Evolutionary conservation across 1,284 basidiomycete species (phyloP).

Genomic region (Pseudozyma sp.): DNA sequence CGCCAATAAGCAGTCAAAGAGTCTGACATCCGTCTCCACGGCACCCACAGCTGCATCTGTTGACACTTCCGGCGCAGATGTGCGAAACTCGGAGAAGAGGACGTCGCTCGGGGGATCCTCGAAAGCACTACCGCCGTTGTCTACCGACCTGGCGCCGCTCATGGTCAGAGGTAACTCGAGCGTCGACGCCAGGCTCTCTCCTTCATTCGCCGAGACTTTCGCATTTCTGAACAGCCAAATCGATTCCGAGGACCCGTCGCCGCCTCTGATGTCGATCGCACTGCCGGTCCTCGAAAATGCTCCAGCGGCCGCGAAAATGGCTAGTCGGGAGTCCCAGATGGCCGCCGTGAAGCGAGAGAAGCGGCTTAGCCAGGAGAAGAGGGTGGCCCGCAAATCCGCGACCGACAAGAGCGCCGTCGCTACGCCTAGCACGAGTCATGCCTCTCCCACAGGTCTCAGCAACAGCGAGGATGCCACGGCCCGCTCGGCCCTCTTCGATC

Average conservation of each 20-base stretch:
- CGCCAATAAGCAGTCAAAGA: conserved; percentile 13
- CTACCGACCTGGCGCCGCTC: conserved; percentile 9
- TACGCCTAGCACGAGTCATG: not conserved
- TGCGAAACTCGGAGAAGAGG: not conserved
- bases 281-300: conserved; percentile 1
- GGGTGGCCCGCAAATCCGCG: not conserved
- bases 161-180: conserved; percentile 4
- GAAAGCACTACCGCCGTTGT: conserved; percentile 3
- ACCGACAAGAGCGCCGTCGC: not conserved
- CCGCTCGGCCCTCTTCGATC: conserved; percentile 22
- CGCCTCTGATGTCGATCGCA: conserved; percentile 1
- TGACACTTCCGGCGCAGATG: not conserved
- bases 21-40: conserved; percentile 5
- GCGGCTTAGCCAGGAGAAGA: not conserved
- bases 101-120: not conserved
- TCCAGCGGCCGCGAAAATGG: not conserved
- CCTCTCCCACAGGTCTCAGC: not conserved
- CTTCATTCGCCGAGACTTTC: conserved; percentile 32
- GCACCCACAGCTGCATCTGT: conserved; percentile 1
- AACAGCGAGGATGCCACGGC: not conserved
- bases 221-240: conserved; percentile 42
- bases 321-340: not conserved
- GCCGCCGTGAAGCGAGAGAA: not conserved
- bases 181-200: conserved; percentile 30
- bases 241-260: conserved; percentile 14